A percentile compares a stretch with the other conserved stretches of the same genome.
Conservation (phyloP, 768 basidiomycete genomes). For the Mycena latifolia region DNA sequence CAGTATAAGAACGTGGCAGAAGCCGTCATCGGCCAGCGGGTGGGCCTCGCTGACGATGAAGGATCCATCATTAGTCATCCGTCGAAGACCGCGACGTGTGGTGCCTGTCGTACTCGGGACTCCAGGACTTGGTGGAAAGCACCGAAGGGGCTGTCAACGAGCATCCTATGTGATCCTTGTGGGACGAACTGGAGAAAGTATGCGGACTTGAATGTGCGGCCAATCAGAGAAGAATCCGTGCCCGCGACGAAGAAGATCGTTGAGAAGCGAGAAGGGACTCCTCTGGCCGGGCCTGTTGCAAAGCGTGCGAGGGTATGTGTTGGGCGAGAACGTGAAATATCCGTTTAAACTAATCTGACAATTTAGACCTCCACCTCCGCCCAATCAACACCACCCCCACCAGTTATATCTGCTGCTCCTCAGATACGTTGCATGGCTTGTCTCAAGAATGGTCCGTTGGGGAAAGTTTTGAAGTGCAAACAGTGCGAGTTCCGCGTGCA, state of each 20-base stretch:
- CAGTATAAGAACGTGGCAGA: constrained; percentile 55
- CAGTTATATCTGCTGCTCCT: constrained; percentile 62
- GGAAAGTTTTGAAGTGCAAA: constrained; percentile 86
- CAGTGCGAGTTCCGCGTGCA: constrained; percentile 85
- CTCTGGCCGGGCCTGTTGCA: constrained; percentile 56
- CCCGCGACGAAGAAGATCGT: constrained; percentile 50
- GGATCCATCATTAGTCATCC: constrained; percentile 75
- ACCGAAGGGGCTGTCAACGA: constrained; percentile 84
- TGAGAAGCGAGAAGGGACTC: constrained; percentile 74
- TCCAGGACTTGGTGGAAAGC: constrained; percentile 92
- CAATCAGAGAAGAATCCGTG: constrained; percentile 74
- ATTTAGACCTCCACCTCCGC: constrained; percentile 60
- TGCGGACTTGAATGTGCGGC: constrained; percentile 86
- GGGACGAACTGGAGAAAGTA: constrained; percentile 95
- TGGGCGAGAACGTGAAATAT: neutral
- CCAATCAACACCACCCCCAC: constrained; percentile 79
- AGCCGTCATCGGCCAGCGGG: constrained; percentile 58
- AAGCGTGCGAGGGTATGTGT: constrained; percentile 61
- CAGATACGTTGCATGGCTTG: constrained; percentile 84
- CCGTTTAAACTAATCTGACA: neutral
- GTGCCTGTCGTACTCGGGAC: constrained; percentile 87
- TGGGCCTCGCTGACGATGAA: constrained; percentile 78
- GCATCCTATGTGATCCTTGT: constrained; percentile 86
- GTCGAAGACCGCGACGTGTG: constrained; percentile 74
- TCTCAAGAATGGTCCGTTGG: constrained; percentile 77